Percentiles rank a stretch among this genome's conserved stretches.
Evolutionary conservation across 2,329 filamentous ascomycete species (phyloP).

Genomic region (Penicillium sp.): DNA sequence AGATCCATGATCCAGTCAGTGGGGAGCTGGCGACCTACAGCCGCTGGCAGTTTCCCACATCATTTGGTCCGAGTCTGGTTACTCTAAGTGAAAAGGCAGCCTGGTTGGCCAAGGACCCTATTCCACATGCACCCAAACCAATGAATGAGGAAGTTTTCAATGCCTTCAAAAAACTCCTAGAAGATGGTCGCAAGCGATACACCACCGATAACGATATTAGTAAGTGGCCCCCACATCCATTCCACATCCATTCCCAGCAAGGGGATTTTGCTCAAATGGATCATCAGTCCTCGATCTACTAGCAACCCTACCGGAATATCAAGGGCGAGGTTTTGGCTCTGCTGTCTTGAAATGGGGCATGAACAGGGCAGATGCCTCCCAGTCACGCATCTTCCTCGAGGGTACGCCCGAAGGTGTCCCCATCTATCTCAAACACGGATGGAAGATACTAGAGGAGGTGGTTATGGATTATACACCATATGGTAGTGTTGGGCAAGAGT

Average conservation of each 20-base stretch:
- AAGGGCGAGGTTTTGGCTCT: constrained; percentile 50
- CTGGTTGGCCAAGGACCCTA: constrained; percentile 36
- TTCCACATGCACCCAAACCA: constrained; percentile 41
- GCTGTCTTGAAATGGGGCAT: constrained; percentile 52
- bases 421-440: constrained; percentile 54
- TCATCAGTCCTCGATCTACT: constrained; percentile 48
- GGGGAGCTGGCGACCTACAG: constrained; percentile 46
- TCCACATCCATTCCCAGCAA: neutral
- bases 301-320: constrained; percentile 44
- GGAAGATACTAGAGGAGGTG: constrained; percentile 41
- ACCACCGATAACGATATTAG: constrained; percentile 26
- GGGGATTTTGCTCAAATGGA: neutral
- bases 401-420: constrained; percentile 50
- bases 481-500: constrained; percentile 23
- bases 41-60: constrained; percentile 48
- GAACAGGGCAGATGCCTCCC: constrained; percentile 46
- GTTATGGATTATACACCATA: constrained; percentile 37
- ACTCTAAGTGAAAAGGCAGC: constrained; percentile 44
- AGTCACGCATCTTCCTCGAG: constrained; percentile 51
- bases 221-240: constrained; percentile 14
- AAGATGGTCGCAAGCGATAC: constrained; percentile 20
- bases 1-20: constrained; percentile 40
- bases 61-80: constrained; percentile 26
- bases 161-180: constrained; percentile 20
- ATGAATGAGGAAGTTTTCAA: constrained; percentile 47